Evolutionary conservation across 1,139 yeast species (phyloP).

Genomic region (Wickerhamomyces sp.): DNA sequence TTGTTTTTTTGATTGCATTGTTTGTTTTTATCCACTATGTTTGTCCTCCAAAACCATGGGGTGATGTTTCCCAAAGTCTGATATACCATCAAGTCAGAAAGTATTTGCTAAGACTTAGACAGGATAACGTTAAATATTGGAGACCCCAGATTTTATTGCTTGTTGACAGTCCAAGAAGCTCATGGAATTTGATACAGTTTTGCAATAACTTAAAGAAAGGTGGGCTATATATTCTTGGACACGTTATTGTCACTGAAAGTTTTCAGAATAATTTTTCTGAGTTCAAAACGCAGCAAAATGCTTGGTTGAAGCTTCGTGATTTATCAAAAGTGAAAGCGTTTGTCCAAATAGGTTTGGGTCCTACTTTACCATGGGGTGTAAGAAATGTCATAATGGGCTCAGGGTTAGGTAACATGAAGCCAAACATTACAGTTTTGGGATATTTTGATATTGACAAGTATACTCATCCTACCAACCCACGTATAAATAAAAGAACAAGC

Average conservation of each 20-base stretch:
- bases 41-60: slow-evolving; percentile 95
- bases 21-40: slow-evolving; percentile 80
- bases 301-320: slow-evolving; percentile 84
- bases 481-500: slow-evolving; percentile 5
- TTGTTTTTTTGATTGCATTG: slow-evolving; percentile 58
- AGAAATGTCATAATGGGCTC: slow-evolving; percentile 87
- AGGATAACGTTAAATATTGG: slow-evolving; percentile 96
- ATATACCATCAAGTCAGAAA: slow-evolving; percentile 96
- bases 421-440: slow-evolving; percentile 89
- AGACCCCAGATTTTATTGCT: slow-evolving; percentile 86
- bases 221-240: slow-evolving; percentile 88
- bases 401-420: slow-evolving; percentile 96
- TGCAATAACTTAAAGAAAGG: slow-evolving; percentile 95
- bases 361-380: slow-evolving; percentile 92
- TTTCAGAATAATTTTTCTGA: slow-evolving; percentile 63
- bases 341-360: slow-evolving; percentile 87
- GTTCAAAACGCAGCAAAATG: slow-evolving; percentile 63
- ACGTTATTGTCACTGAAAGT: slow-evolving; percentile 62
- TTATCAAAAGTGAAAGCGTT: slow-evolving; percentile 79
- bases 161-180: slow-evolving; percentile 85
- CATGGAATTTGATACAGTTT: slow-evolving; percentile 90
- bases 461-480: slow-evolving; percentile 20
- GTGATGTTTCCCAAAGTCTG: slow-evolving; percentile 91
- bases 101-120: slow-evolving; percentile 66
- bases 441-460: slow-evolving; percentile 58